Conservation (phyloP, 441 rosid genomes). For the Gossypium davidsonii region DNA sequence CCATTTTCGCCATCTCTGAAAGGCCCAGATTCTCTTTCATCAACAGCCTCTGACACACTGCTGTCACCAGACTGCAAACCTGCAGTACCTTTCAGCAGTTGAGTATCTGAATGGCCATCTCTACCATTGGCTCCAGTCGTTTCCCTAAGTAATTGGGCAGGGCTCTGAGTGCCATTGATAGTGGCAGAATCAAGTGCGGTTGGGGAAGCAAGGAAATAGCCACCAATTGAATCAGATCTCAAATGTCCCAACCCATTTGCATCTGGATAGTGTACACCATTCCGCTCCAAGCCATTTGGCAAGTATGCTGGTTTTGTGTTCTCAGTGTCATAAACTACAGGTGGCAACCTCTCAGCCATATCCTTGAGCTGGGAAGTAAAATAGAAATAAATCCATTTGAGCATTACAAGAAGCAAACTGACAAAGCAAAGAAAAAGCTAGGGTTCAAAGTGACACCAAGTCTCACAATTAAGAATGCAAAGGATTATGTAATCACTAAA, state of each 20-base stretch:
- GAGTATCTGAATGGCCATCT: conserved; percentile 32
- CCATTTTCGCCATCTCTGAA: conserved; percentile 51
- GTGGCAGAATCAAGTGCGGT: conserved; percentile 29
- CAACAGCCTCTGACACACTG: conserved; percentile 41
- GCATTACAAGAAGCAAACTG: background rate
- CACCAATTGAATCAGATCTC: conserved; percentile 52
- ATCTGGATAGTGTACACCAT: conserved; percentile 51
- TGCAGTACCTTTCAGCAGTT: conserved; percentile 37
- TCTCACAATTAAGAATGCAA: too few species aligned
- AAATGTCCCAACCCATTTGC: conserved; percentile 57
- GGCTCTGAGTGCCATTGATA: conserved; percentile 37
- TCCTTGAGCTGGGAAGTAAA: conserved; percentile 66
- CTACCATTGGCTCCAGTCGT: conserved; percentile 36
- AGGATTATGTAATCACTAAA: too few species aligned
- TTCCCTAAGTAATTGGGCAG: conserved; percentile 36
- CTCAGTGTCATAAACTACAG: conserved; percentile 58
- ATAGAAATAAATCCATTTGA: background rate
- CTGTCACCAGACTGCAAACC: conserved; percentile 26
- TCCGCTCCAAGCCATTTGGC: conserved; percentile 56
- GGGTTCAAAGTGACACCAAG: background rate
- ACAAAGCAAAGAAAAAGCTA: background rate
- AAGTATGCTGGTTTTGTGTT: conserved; percentile 37
- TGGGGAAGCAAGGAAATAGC: conserved; percentile 46
- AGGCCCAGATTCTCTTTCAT: conserved; percentile 45
- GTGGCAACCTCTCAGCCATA: conserved; percentile 75